These are phyloP conservation scores for Yamadazyma sp. DNA, from an alignment of 805 yeast species.

Conservation along the genomic window DNA sequence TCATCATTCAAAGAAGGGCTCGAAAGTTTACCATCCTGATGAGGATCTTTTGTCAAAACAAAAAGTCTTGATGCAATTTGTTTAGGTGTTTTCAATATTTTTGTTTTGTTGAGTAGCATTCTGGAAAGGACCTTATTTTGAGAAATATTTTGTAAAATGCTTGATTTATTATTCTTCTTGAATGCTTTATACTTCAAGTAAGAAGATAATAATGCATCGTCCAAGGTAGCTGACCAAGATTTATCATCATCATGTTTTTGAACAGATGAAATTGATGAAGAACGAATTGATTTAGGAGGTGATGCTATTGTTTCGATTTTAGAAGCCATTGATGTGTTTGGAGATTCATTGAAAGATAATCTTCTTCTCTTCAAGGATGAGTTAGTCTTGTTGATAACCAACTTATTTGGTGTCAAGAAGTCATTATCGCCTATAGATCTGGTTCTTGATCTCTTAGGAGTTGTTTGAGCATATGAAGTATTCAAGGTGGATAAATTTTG, in stretches of 20 bases:
- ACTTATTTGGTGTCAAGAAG: conserved; percentile 34
- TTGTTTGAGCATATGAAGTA: conserved; percentile 1
- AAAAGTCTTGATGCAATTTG: conserved; percentile 34
- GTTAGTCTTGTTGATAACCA: conserved; percentile 9
- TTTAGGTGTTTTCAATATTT: conserved; percentile 33
- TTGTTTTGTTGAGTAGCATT: conserved; percentile 36
- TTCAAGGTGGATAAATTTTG: conserved; percentile 8
- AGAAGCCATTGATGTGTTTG: conserved; percentile 34
- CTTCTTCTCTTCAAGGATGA: conserved; percentile 13
- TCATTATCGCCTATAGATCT: conserved; percentile 3
- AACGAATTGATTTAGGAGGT: conserved; percentile 12
- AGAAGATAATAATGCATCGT: conserved; percentile 32
- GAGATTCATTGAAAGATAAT: conserved; percentile 23
- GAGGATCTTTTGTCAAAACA: conserved; percentile 20
- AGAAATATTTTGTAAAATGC: conserved; percentile 29
- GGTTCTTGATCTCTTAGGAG: conserved; percentile 3
- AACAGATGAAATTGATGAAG: conserved; percentile 4
- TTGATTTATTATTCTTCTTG: conserved; percentile 21
- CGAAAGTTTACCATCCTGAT: neutral
- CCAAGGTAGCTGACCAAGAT: conserved; percentile 36
- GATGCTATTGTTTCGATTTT: conserved; percentile 26
- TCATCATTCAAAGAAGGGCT: conserved; percentile 18
- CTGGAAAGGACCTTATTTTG: conserved; percentile 40
- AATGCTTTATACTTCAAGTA: conserved; percentile 32
- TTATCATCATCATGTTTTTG: conserved; percentile 17